These are phyloP conservation scores for Penicillium olsonii DNA, from an alignment of 2,329 filamentous ascomycete genomes.

Conservation along the genomic window DNA sequence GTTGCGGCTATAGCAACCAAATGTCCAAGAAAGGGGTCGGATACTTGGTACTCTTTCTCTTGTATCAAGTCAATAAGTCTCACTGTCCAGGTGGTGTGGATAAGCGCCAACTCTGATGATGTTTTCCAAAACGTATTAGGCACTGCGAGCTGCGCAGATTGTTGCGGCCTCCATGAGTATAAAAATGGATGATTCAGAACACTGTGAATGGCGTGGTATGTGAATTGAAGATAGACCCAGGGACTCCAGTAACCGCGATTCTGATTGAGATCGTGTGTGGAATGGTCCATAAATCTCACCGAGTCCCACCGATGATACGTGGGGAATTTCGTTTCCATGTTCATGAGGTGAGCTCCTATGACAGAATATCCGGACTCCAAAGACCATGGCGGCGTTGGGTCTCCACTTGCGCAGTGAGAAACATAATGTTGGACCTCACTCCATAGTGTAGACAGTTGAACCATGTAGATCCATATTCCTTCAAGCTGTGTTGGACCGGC, in stretches of 20 bases:
- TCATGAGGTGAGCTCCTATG: conserved; percentile 54
- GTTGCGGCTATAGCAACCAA: conserved; percentile 54
- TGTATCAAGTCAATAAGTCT: conserved; percentile 56
- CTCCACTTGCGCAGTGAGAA: conserved; percentile 50
- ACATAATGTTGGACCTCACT: conserved; percentile 49
- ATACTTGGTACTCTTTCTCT: conserved; percentile 51
- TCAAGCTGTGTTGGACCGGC: conserved; percentile 44
- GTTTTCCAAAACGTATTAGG: conserved; percentile 57
- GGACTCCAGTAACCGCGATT: conserved; percentile 32
- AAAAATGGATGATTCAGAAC: conserved; percentile 35
- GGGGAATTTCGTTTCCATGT: conserved; percentile 47
- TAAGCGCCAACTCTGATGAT: conserved; percentile 52
- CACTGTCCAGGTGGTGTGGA: conserved; percentile 57
- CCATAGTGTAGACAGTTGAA: conserved; percentile 54
- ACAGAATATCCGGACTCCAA: conserved; percentile 54
- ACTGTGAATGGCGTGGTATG: conserved; percentile 33
- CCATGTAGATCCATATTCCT: conserved; percentile 54
- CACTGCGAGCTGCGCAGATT: conserved; percentile 53
- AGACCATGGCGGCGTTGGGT: conserved; percentile 53
- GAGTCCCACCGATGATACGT: conserved; percentile 55
- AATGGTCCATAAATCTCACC: conserved; percentile 53
- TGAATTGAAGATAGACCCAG: conserved; percentile 35
- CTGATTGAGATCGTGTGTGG: conserved; percentile 45
- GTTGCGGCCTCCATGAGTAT: conserved; percentile 52
- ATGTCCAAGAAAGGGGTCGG: conserved; percentile 55